These are phyloP conservation scores for Hypoxylon sp. DNA, from an alignment of 2,329 filamentous ascomycete genomes.

Conservation along the genomic window DNA sequence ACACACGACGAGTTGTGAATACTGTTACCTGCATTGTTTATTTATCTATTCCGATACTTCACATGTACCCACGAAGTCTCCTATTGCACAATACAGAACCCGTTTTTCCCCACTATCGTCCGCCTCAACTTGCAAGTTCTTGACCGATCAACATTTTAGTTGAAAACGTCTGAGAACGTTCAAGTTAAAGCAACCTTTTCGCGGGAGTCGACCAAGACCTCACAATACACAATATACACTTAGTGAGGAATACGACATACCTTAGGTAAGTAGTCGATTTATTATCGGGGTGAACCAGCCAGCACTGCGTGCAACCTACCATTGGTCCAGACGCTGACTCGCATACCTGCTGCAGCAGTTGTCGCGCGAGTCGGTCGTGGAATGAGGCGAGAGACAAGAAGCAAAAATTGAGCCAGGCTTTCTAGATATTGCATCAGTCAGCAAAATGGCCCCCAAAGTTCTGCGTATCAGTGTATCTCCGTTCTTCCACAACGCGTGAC, in stretches of 20 bases:
- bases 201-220: background rate
- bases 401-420: constrained; percentile 17
- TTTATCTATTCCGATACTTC: constrained; percentile 21
- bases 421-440: constrained; percentile 27
- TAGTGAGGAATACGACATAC: constrained; percentile 6
- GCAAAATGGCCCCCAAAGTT: constrained; percentile 26
- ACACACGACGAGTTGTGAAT: background rate
- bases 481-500: constrained; percentile 14
- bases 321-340: constrained; percentile 34
- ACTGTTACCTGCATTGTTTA: background rate
- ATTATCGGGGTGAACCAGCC: constrained; percentile 16
- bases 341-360: constrained; percentile 33
- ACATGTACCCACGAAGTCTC: constrained; percentile 19
- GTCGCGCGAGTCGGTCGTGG: constrained; percentile 35
- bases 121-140: constrained; percentile 30
- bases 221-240: background rate
- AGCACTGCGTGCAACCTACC: constrained; percentile 26
- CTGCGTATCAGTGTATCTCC: constrained; percentile 8
- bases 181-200: background rate
- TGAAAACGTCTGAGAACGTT: constrained; percentile 1
- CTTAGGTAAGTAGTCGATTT: too few relatives aligned
- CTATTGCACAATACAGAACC: constrained; percentile 36
- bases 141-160: constrained; percentile 20
- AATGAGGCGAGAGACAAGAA: constrained; percentile 29
- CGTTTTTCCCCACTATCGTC: constrained; percentile 43